These are phyloP conservation scores for Caulochytrium protostelioides DNA, from an alignment of 371 early-diverging fungal genomes.

Conservation along the genomic window DNA sequence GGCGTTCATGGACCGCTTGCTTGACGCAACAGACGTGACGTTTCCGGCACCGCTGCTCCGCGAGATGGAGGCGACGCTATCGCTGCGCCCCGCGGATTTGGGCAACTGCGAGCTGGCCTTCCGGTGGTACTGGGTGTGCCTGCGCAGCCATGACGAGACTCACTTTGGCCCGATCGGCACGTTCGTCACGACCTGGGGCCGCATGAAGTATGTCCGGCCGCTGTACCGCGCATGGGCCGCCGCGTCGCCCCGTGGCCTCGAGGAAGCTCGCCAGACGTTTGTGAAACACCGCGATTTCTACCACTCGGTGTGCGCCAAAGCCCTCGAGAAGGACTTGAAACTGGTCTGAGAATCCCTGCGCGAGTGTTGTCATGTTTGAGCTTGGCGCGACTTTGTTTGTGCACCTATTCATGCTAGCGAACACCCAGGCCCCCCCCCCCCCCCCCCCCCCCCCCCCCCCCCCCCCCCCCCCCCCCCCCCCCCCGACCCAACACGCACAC, in stretches of 20 bases:
- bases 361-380: too few relatives aligned
- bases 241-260: conserved; percentile 23
- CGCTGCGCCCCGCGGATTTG: too few relatives aligned
- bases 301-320: conserved; percentile 83
- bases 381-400: too few relatives aligned
- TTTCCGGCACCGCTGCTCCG: conserved; percentile 44
- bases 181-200: conserved; percentile 67
- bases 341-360: too few relatives aligned
- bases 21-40: too few relatives aligned
- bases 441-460: too few relatives aligned
- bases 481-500: too few relatives aligned
- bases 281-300: conserved; percentile 53
- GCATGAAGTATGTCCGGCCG: conserved; percentile 86
- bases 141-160: conserved; percentile 49
- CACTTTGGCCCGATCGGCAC: conserved; percentile 49
- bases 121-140: conserved; percentile 64
- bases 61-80: conserved; percentile 27
- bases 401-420: too few relatives aligned
- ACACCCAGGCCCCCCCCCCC: too few relatives aligned
- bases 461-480: too few relatives aligned
- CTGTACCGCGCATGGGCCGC: conserved; percentile 28
- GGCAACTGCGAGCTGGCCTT: conserved; percentile 77
- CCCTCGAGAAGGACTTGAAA: too few relatives aligned
- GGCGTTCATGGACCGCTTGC: conserved; percentile 61
- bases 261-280: conserved; percentile 63